Conservation (phyloP, 345 rosid genomes). For the Passiflora organensis region DNA sequence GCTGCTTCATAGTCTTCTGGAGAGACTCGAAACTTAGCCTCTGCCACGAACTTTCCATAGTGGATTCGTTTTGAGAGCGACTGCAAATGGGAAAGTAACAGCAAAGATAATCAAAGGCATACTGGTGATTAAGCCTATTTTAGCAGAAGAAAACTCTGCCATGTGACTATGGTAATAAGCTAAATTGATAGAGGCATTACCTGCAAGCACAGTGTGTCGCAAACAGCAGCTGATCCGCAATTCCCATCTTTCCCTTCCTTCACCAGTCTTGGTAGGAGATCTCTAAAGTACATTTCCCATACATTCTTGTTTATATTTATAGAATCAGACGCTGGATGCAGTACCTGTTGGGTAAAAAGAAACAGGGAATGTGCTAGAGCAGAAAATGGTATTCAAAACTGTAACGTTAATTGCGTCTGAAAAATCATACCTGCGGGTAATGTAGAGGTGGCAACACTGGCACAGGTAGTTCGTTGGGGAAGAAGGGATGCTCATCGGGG, state of each 20-base stretch:
- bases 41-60: constrained; percentile 92
- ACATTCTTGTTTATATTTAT: constrained; percentile 71
- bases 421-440: constrained; percentile 49
- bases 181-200: constrained; percentile 22
- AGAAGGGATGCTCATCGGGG: constrained; percentile 92
- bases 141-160: background rate
- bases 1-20: constrained; percentile 61
- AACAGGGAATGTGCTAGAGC: background rate
- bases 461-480: constrained; percentile 63
- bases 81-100: too few relatives aligned
- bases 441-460: constrained; percentile 77
- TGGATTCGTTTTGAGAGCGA: constrained; percentile 89
- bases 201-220: constrained; percentile 88
- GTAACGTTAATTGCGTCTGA: background rate
- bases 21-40: constrained; percentile 69
- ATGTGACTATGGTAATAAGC: too few relatives aligned
- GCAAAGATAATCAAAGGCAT: too few relatives aligned
- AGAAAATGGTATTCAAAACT: background rate
- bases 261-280: constrained; percentile 72
- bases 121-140: background rate
- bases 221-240: constrained; percentile 86
- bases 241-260: constrained; percentile 86
- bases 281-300: constrained; percentile 83
- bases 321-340: constrained; percentile 62
- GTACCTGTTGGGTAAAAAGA: constrained; percentile 45